phyloP scores from a whole-genome alignment of 202 grass and related monocot genomes.

The Eragrostis tef region DNA sequence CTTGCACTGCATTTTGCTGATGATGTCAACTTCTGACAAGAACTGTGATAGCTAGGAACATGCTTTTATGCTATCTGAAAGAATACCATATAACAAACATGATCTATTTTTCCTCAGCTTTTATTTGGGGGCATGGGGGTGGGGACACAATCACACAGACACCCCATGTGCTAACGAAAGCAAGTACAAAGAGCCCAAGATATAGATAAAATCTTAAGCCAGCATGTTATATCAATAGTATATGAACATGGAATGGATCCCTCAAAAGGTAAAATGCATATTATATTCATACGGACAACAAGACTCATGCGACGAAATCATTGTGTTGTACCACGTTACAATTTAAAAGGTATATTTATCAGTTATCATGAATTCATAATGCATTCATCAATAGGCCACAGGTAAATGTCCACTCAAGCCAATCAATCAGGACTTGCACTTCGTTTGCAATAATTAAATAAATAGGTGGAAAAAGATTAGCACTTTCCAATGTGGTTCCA shows the following conservation, averaged over 20 bases:
- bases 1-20: slow-evolving; percentile 32
- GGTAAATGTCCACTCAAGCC: not conserved
- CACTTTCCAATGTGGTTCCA: slow-evolving; percentile 2
- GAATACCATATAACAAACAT: not conserved
- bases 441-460: not conserved
- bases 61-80: slow-evolving; percentile 11
- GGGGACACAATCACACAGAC: not conserved
- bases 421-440: slow-evolving; percentile 23
- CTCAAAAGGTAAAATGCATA: slow-evolving; percentile 34
- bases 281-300: slow-evolving; percentile 21
- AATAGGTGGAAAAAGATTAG: not conserved
- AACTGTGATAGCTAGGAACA: slow-evolving; percentile 25
- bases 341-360: not conserved
- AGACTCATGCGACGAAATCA: slow-evolving; percentile 14
- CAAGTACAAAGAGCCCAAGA: slow-evolving; percentile 39
- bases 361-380: not conserved
- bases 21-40: slow-evolving; percentile 33
- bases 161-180: slow-evolving; percentile 27
- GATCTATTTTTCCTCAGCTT: not conserved
- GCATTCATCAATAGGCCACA: slow-evolving; percentile 3
- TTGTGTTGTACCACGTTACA: slow-evolving; percentile 11
- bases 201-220: slow-evolving; percentile 18
- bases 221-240: slow-evolving; percentile 12
- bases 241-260: slow-evolving; percentile 1
- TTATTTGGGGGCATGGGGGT: not conserved